Conservation (phyloP, 2,329 filamentous ascomycete species). For the Colletotrichum somersetense region DNA sequence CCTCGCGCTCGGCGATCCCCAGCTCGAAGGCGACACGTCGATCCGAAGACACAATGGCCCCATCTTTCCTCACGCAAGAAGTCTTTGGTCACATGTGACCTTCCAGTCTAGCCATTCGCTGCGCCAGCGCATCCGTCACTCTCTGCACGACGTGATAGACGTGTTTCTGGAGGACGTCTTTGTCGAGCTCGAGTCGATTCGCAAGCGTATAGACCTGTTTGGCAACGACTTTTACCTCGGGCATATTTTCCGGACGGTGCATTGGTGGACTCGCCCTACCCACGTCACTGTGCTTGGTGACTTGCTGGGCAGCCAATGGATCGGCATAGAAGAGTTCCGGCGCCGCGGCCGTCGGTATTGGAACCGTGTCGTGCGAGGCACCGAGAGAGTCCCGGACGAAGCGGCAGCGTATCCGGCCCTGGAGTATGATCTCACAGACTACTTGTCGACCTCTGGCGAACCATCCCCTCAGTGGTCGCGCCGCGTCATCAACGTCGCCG, state of each 20-base stretch:
- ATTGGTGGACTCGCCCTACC: conserved; percentile 87
- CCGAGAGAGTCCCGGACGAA: conserved; percentile 72
- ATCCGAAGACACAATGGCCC: conserved; percentile 72
- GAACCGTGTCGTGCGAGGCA: conserved; percentile 80
- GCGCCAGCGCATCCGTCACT: conserved; percentile 65
- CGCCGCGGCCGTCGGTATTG: conserved; percentile 81
- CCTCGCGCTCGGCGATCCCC: conserved; percentile 89
- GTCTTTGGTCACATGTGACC: conserved; percentile 60
- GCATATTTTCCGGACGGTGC: conserved; percentile 87
- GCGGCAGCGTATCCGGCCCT: conserved; percentile 61
- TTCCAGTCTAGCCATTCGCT: conserved; percentile 62
- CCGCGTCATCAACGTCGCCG: conserved; percentile 88
- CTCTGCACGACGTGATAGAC: conserved; percentile 70
- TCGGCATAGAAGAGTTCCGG: conserved; percentile 86
- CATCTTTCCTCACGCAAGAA: conserved; percentile 66
- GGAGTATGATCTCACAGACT: conserved; percentile 64
- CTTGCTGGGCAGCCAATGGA: conserved; percentile 95
- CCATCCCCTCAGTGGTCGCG: conserved; percentile 71
- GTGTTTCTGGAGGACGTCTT: conserved; percentile 77
- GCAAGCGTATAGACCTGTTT: conserved; percentile 88
- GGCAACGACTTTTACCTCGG: conserved; percentile 96
- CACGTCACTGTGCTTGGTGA: conserved; percentile 93
- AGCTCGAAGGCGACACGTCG: conserved; percentile 92
- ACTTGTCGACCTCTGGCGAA: conserved; percentile 59
- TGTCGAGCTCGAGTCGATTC: conserved; percentile 72